Conservation (phyloP, 2,329 filamentous ascomycete genomes). For the Paraconiothyrium sp. region DNA sequence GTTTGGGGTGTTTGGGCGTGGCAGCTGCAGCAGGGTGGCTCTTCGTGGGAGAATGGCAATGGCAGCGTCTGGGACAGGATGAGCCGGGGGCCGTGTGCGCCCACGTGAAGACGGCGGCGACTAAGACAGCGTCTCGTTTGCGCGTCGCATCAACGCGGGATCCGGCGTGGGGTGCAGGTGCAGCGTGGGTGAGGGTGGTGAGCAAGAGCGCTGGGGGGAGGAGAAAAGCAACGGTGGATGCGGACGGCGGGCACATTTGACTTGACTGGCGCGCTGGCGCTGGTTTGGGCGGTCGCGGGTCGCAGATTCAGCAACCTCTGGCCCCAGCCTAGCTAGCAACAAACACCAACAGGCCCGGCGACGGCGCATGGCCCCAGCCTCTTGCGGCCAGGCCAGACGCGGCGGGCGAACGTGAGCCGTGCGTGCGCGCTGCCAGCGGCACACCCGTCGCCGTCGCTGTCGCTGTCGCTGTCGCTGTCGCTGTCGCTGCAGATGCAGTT, state of each 20-base stretch:
- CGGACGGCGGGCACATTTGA: slow-evolving; percentile 10
- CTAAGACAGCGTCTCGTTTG: slow-evolving; percentile 28
- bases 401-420: neutral
- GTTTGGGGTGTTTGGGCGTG: neutral
- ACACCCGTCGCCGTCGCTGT: neutral
- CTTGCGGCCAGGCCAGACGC: neutral
- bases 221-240: slow-evolving; percentile 10
- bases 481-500: no score
- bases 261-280: neutral
- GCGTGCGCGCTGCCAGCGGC: neutral
- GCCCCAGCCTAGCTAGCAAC: neutral
- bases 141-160: slow-evolving; percentile 34
- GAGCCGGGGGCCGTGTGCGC: slow-evolving; percentile 8
- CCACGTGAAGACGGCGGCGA: slow-evolving; percentile 37
- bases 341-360: slow-evolving; percentile 11
- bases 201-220: neutral
- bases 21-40: neutral
- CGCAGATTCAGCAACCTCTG: neutral
- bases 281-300: slow-evolving; percentile 5
- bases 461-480: neutral
- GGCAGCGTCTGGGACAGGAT: slow-evolving; percentile 6
- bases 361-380: neutral
- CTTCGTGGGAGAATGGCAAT: slow-evolving; percentile 2
- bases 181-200: neutral
- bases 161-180: slow-evolving; percentile 17